Evolutionary conservation across 192 early-diverging fungal genomes (phyloP), one percentile per base, ranked within the genome.

Genomic region (Phlyctochytrium planicorne): DNA sequence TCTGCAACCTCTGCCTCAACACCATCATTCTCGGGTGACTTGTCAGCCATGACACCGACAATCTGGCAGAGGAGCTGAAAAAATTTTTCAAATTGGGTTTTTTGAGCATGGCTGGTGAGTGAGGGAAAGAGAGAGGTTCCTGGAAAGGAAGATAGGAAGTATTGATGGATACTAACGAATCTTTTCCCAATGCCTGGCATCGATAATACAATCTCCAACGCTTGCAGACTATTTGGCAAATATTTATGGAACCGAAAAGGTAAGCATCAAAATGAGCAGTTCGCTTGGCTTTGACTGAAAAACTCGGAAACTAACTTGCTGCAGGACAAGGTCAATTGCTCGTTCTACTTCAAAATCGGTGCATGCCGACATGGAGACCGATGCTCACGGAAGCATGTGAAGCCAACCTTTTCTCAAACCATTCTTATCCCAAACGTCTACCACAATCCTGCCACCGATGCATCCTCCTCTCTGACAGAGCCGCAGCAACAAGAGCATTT

Each of bases 281-380:
- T 23, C 24, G 10, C 30, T 25, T 59, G 56, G 34, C 62, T 29
- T 17, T 16, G 4, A 57, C 55, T n/a, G 25, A 6, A 6, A 29
- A 23, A 57, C 12, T 16, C 12, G 34, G 10, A 17, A 34, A 57
- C 53, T 27, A 23, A 23, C 40, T 30, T 31, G 23, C 47, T 27
- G 29, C 36, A 69, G 68, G 68, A 69, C 35, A 91, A 86, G 63
- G 95, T 98, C 66, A 94, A 98, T 74, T 98, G 97, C 80, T 94
- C 92, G 50, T 98, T 97, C 72, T 98, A 98, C 87, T 94, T 95
- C 86, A 98, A 99, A 84, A 99, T 98, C 59, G 97, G 97, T 31
- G 95, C 97, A 34, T 99, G 97, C 74, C 84, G 96, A 23, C 96
- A 98, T 71, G 96, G 95, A 57, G 97, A 99, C 70, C 87, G 93